phyloP scores from a whole-genome alignment of 225 moss, liverwort and hornwort species.

The Ulota crispa region DNA sequence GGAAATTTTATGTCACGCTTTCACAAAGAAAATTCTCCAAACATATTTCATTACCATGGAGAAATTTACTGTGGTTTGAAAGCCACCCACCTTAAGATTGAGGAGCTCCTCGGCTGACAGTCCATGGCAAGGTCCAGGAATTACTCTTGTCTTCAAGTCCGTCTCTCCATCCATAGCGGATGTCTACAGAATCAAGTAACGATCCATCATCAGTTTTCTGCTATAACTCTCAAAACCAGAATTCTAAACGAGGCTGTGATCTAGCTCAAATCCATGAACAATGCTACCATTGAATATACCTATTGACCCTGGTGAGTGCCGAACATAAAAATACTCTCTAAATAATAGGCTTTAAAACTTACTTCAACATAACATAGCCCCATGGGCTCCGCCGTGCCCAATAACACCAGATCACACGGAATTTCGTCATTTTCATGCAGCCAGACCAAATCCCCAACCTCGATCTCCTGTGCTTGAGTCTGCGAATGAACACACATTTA shows the following conservation, averaged over 20 bases:
- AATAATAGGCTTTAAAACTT: conserved; percentile 18
- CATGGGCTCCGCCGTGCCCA: conserved; percentile 83
- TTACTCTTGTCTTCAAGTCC: conserved; percentile 84
- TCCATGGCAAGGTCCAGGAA: conserved; percentile 64
- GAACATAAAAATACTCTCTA: neutral
- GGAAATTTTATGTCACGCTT: neutral
- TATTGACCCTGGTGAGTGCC: neutral
- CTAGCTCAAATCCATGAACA: neutral
- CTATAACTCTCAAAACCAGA: neutral
- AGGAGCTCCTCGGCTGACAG: conserved; percentile 66
- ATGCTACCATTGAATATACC: neutral
- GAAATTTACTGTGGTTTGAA: neutral
- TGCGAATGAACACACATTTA: conserved; percentile 29
- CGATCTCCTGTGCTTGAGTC: conserved; percentile 85
- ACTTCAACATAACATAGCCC: conserved; percentile 87
- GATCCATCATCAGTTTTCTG: conserved; percentile 5
- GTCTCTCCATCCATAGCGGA: conserved; percentile 98
- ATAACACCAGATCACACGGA: conserved; percentile 87
- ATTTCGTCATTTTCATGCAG: conserved; percentile 83
- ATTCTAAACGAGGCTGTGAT: neutral
- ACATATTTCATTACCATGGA: neutral
- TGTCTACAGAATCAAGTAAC: conserved; percentile 51
- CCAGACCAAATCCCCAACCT: conserved; percentile 92
- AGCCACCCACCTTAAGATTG: conserved; percentile 56
- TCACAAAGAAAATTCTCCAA: neutral